These are phyloP conservation scores for Podila epicladia DNA, from an alignment of 192 early-diverging fungal genomes.

Conservation along the genomic window DNA sequence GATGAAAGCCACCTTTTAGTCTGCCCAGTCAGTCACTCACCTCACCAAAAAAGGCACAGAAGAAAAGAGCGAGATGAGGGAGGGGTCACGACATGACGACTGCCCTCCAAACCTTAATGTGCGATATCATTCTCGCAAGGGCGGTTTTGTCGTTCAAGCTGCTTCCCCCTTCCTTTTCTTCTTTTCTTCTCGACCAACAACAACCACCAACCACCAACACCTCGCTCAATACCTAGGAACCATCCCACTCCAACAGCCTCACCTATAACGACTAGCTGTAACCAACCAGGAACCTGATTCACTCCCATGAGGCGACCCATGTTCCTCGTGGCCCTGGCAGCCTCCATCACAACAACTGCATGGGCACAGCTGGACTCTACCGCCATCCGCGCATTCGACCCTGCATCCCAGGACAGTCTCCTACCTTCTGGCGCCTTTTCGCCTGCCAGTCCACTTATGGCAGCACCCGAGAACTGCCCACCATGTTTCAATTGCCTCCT, in stretches of 20 bases:
- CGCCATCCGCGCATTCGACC: not conserved
- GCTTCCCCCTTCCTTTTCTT: not conserved
- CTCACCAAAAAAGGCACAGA: not conserved
- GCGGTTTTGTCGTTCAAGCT: not conserved
- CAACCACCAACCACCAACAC: not conserved
- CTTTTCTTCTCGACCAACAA: not conserved
- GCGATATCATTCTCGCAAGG: not conserved
- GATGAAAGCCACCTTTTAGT: too few species aligned
- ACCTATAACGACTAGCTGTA: too few species aligned
- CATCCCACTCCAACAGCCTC: not conserved
- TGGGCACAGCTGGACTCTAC: not conserved
- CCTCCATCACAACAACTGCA: not conserved
- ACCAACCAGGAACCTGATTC: not conserved
- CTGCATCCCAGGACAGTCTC: not conserved
- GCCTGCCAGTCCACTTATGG: not conserved
- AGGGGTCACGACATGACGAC: not conserved
- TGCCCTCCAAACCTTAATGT: not conserved
- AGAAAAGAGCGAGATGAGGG: not conserved
- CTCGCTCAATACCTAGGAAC: not conserved
- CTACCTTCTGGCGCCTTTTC: not conserved
- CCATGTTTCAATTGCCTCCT: conserved; percentile 92
- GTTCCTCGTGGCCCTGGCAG: conserved; percentile 2
- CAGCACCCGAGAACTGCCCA: conserved; percentile 63
- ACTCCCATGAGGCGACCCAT: not conserved
- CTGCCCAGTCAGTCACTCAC: too few species aligned